phyloP scores from a whole-genome alignment of 2,329 filamentous ascomycete genomes.

The Trichoderma lentiforme region DNA sequence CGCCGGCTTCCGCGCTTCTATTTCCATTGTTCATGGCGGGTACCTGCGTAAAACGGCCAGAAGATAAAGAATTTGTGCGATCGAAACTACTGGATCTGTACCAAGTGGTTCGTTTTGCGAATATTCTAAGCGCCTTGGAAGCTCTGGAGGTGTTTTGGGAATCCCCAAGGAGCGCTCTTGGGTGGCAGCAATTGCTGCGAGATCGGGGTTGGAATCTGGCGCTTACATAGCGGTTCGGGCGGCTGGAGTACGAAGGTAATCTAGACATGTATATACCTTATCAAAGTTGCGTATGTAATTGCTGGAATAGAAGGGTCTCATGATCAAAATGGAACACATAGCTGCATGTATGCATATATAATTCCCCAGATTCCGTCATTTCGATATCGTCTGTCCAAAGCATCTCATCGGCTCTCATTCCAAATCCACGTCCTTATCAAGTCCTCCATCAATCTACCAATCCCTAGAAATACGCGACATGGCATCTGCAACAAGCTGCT shows the following conservation, averaged over 20 bases:
- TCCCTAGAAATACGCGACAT: background rate
- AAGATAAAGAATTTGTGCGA: background rate
- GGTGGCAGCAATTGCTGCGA: background rate
- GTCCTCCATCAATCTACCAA: background rate
- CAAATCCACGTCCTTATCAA: background rate
- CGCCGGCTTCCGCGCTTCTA: background rate
- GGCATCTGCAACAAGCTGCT: background rate
- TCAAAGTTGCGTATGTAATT: background rate
- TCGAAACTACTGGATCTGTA: background rate
- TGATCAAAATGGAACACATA: background rate
- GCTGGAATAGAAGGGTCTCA: background rate
- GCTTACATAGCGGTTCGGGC: background rate
- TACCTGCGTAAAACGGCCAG: background rate
- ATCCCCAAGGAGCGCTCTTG: background rate
- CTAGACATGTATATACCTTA: background rate
- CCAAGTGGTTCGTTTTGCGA: background rate
- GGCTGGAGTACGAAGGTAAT: background rate
- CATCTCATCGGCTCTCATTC: background rate
- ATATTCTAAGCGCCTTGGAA: background rate
- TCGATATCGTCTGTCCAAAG: background rate
- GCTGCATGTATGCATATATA: background rate
- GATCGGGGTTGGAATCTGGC: constrained; percentile 1
- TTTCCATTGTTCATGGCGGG: background rate
- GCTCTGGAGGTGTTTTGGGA: background rate
- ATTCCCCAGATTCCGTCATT: background rate